These are phyloP conservation scores for Gonapodya sp. DNA, from an alignment of 192 early-diverging fungal genomes.

Conservation along the genomic window DNA sequence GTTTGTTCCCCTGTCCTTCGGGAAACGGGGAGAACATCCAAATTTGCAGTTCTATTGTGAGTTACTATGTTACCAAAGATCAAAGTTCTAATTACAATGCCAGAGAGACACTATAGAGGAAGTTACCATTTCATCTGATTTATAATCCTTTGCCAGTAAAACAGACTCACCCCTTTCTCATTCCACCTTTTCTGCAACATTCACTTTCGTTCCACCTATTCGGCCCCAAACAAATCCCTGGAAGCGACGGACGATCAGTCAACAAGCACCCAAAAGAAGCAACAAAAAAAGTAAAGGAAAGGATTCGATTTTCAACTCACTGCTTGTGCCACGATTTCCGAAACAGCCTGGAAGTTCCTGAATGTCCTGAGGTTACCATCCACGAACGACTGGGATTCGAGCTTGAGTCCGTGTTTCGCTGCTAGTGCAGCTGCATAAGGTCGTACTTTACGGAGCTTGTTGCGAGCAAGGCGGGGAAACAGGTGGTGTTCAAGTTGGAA, in stretches of 20 bases:
- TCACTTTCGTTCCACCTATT: background rate
- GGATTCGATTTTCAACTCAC: background rate
- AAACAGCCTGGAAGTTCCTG: background rate
- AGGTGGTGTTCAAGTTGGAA: constrained; percentile 95
- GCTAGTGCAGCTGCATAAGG: constrained; percentile 66
- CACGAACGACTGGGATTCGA: constrained; percentile 72
- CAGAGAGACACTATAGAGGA: too few species aligned
- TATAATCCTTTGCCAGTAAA: too few species aligned
- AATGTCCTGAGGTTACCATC: constrained; percentile 52
- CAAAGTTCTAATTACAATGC: too few species aligned
- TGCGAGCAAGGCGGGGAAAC: constrained; percentile 85
- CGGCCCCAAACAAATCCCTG: background rate
- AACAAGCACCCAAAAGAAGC: too few species aligned
- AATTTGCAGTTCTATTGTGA: too few species aligned
- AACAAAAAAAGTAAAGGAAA: background rate
- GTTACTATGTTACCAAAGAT: too few species aligned
- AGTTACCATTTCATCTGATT: too few species aligned
- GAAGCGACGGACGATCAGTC: too few species aligned
- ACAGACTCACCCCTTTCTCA: background rate
- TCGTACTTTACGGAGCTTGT: constrained; percentile 64
- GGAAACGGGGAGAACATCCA: too few species aligned
- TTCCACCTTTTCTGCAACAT: background rate
- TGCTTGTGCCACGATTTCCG: background rate
- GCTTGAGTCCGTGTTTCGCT: constrained; percentile 61
- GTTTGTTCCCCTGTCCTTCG: too few species aligned